A percentile compares a stretch with the other conserved stretches of the same genome.
phyloP scores from a whole-genome alignment of 805 yeast species.

The Wickerhamiella galacta region DNA sequence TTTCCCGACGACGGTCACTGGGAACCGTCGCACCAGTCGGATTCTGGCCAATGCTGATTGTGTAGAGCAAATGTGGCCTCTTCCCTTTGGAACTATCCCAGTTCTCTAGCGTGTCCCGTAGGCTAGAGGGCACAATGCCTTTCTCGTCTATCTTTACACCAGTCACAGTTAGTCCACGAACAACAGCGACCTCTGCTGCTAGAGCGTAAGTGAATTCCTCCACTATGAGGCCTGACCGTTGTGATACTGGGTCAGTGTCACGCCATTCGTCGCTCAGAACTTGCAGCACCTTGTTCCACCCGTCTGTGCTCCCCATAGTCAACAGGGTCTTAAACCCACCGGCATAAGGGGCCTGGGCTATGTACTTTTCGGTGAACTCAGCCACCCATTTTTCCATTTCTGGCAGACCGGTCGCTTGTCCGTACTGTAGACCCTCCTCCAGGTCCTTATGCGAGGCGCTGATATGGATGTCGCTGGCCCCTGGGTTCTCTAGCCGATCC shows the following conservation, averaged over 20 bases:
- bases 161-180: conserved; percentile 41
- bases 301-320: conserved; percentile 16
- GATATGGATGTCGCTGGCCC: conserved; percentile 3
- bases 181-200: conserved; percentile 51
- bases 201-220: conserved; percentile 67
- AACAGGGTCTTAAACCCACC: conserved; percentile 13
- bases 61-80: conserved; percentile 32
- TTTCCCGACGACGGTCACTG: conserved; percentile 35
- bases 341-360: conserved; percentile 8
- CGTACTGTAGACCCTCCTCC: conserved; percentile 76
- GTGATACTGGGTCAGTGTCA: conserved; percentile 7
- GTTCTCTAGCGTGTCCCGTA: conserved; percentile 36
- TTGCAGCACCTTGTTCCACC: conserved; percentile 15
- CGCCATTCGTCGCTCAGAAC: conserved; percentile 16
- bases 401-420: conserved; percentile 66
- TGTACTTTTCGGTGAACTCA: conserved; percentile 33
- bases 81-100: conserved; percentile 25
- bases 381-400: conserved; percentile 50
- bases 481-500: not conserved
- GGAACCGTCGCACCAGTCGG: conserved; percentile 64
- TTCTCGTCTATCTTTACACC: conserved; percentile 53
- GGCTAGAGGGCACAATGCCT: conserved; percentile 32
- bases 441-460: conserved; percentile 20
- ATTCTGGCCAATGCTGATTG: conserved; percentile 71
- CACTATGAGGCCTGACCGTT: conserved; percentile 50